Base-by-base conservation (phyloP, 2,329 filamentous ascomycete species). In the Hypoxylon sp. region DNA sequence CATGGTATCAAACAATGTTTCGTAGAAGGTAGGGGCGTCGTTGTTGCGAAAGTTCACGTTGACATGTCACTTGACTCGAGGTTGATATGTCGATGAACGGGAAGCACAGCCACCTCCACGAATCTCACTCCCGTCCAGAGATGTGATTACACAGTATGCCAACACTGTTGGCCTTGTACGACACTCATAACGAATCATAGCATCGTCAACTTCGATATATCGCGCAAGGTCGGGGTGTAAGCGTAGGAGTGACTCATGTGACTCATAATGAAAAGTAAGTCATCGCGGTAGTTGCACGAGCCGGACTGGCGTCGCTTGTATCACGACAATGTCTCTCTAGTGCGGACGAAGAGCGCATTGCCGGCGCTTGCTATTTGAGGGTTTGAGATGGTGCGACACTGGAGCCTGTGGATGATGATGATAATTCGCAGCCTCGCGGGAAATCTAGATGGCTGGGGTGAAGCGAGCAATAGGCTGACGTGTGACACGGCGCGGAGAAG, bases 41-140 rank as follows among this genome's bases (percentile, higher is more conserved):
- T 56, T 40, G 49, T 56, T 50, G 27, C 22, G 25, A 35, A 50
- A 27, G 14, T 51, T 60, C 27, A 50, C 42, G 35, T 44, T 44
- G 30, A 22, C 33, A 61, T 53, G 67, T 73, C 68, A 72, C 68
- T 72, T 74, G 69, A 69, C 51, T 61, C 57, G 57, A 46, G 59
- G 58, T 71, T 27, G 40, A 57, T 50, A 46, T 64, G 37, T 20
- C 10, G 20, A 49, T 20, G 17, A 49, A 44, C 31, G 49, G 35
- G 33, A 53, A 22, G 60, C 70, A 71, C 64, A 60, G 70, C 73
- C 70, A 74, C 72, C 70, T 68, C 73, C 69, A 69, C 65, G 53
- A 51, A 53, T 62, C 55, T 48, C 44, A 37, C 35, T 33, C 37
- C 67, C 56, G 42, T 27, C 25, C 48, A 20, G 25, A 61, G 56